A percentile compares a stretch with the other conserved stretches of the same genome.
Conservation (phyloP, 768 basidiomycete genomes). For the Pisolithus microcarpus region DNA sequence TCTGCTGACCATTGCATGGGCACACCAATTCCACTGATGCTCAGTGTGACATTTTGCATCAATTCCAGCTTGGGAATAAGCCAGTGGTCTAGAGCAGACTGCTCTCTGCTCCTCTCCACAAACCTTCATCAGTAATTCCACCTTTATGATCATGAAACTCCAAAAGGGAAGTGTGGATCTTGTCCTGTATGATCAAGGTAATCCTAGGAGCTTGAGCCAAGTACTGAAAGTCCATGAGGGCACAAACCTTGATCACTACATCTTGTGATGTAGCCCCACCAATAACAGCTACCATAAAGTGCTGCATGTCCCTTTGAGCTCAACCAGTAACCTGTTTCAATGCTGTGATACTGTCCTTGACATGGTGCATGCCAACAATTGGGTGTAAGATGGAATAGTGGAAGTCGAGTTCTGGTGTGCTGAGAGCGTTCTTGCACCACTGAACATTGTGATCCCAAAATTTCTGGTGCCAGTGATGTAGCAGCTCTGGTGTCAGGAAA, state of each 20-base stretch:
- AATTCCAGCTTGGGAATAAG: conserved; percentile 38
- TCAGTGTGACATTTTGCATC: conserved; percentile 27
- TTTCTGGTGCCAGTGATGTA: conserved; percentile 33
- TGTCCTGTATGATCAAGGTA: conserved; percentile 9
- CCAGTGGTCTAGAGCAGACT: conserved; percentile 25
- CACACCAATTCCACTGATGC: conserved; percentile 23
- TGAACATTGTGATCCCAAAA: conserved; percentile 35
- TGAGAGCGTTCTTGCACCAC: conserved; percentile 32
- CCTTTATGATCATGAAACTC: conserved; percentile 33
- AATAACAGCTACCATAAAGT: conserved; percentile 29
- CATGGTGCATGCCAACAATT: conserved; percentile 29
- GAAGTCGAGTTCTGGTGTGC: conserved; percentile 12
- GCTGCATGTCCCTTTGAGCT: conserved; percentile 32
- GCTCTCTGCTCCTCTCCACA: conserved; percentile 18
- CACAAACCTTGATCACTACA: conserved; percentile 28
- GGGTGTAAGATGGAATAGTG: not conserved
- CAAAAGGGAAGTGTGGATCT: conserved; percentile 16
- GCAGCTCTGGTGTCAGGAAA: conserved; percentile 31
- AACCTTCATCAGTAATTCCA: conserved; percentile 24
- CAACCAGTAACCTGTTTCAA: conserved; percentile 36
- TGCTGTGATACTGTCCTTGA: conserved; percentile 31
- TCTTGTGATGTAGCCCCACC: conserved; percentile 23
- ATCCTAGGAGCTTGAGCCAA: conserved; percentile 27
- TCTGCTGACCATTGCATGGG: conserved; percentile 20
- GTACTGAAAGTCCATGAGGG: conserved; percentile 33